Percentiles rank a stretch among this genome's conserved stretches.
Evolutionary conservation across 2,329 filamentous ascomycete genomes (phyloP).

Genomic region (Microcyclosporella mali): DNA sequence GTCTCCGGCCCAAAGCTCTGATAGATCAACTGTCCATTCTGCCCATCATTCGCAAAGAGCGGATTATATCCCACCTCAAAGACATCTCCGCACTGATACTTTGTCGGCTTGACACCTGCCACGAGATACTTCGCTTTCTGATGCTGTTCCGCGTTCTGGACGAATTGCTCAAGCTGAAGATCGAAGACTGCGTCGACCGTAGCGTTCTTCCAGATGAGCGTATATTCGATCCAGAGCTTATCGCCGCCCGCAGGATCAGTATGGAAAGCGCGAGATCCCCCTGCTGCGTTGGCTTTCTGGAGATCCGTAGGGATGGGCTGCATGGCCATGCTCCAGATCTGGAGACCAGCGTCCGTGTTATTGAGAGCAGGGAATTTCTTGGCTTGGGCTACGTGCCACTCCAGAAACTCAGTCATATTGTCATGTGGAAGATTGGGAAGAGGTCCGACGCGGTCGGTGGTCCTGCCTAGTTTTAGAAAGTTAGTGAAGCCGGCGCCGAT

Average conservation of each 20-base stretch:
- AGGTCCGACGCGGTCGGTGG: background rate
- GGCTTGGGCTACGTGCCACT: background rate
- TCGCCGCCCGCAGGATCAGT: conserved; percentile 2
- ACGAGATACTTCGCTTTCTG: background rate
- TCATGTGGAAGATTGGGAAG: conserved; percentile 2
- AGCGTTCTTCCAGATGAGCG: background rate
- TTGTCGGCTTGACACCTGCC: background rate
- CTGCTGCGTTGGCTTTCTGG: background rate
- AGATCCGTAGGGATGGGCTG: conserved; percentile 1
- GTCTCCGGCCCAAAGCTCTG: background rate
- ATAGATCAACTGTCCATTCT: background rate
- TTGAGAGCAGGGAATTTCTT: background rate
- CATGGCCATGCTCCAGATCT: background rate
- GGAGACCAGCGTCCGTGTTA: background rate
- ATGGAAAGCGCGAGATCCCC: background rate
- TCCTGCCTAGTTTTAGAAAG: background rate
- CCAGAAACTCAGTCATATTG: conserved; percentile 2
- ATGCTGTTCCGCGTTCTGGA: background rate
- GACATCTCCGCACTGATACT: background rate
- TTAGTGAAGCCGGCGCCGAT: background rate
- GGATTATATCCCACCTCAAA: background rate
- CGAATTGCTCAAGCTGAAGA: background rate
- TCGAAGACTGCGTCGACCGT: background rate
- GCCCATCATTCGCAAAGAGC: background rate
- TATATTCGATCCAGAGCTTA: conserved; percentile 5